Conservation (phyloP, 108 stramenopile genomes). For the Asterionellopsis glacialis region DNA sequence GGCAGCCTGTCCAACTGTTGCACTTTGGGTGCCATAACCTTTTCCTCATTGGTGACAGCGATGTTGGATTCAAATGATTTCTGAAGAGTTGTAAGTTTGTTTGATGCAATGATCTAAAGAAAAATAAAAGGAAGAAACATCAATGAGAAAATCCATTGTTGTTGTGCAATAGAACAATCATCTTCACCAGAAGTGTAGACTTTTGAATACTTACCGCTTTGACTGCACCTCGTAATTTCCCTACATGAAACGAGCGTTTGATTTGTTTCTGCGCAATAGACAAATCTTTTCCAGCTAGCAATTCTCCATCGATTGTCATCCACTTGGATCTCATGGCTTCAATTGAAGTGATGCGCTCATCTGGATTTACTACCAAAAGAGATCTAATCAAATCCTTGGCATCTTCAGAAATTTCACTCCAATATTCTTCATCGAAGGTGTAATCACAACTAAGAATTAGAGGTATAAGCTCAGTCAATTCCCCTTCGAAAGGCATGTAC, state of each 20-base stretch:
- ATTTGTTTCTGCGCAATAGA: constrained; percentile 28
- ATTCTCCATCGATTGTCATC: constrained; percentile 52
- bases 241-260: constrained; percentile 4
- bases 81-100: constrained; percentile 35
- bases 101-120: constrained; percentile 29
- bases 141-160: too few species aligned
- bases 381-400: constrained; percentile 79
- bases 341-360: constrained; percentile 35
- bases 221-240: constrained; percentile 24
- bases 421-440: constrained; percentile 71
- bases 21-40: constrained; percentile 4
- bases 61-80: constrained; percentile 1
- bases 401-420: constrained; percentile 64
- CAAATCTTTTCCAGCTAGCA: constrained; percentile 35
- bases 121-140: neutral
- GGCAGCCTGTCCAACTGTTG: too few species aligned
- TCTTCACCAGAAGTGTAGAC: too few species aligned
- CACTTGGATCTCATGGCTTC: constrained; percentile 40
- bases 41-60: constrained; percentile 11
- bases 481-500: constrained; percentile 88
- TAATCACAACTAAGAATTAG: constrained; percentile 49
- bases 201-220: constrained; percentile 23
- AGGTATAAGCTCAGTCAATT: constrained; percentile 42
- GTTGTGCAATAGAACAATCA: too few species aligned
- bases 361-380: constrained; percentile 53